These are phyloP conservation scores for Rhynchosporium secalis DNA, from an alignment of 2,329 filamentous ascomycete species.

Conservation along the genomic window DNA sequence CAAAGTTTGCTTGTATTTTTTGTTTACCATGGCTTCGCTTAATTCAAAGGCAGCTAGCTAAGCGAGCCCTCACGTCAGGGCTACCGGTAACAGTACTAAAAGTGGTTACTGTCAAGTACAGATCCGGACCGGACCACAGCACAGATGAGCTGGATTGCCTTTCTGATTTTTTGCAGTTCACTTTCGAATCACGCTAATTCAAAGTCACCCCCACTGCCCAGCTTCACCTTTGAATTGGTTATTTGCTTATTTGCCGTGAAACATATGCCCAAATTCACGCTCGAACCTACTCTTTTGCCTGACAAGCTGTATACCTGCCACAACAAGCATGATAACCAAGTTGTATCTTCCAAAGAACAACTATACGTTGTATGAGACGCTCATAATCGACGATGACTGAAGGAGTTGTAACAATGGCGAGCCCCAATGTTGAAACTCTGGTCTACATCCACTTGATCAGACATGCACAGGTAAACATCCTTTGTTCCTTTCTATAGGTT, in stretches of 20 bases:
- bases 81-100: no score
- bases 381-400: not conserved
- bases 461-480: constrained; percentile 1
- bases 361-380: not conserved
- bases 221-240: not conserved
- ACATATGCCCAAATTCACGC: no score
- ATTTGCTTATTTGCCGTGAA: not conserved
- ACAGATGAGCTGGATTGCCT: no score
- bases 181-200: not conserved
- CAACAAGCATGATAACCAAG: not conserved
- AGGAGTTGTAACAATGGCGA: not conserved
- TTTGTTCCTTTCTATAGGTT: not conserved
- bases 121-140: no score
- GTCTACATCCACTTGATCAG: constrained; percentile 2
- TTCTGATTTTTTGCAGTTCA: not conserved
- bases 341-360: not conserved
- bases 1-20: no score
- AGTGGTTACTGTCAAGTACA: no score
- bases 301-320: no score
- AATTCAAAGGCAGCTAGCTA: no score
- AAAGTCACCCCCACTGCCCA: not conserved
- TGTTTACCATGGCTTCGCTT: no score
- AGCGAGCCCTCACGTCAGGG: no score
- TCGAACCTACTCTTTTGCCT: no score
- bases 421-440: not conserved